Percentiles rank a stretch among this genome's conserved stretches.
Evolutionary conservation across 148 eudicot species (phyloP).

Genomic region (Fallopia convolvulus): DNA sequence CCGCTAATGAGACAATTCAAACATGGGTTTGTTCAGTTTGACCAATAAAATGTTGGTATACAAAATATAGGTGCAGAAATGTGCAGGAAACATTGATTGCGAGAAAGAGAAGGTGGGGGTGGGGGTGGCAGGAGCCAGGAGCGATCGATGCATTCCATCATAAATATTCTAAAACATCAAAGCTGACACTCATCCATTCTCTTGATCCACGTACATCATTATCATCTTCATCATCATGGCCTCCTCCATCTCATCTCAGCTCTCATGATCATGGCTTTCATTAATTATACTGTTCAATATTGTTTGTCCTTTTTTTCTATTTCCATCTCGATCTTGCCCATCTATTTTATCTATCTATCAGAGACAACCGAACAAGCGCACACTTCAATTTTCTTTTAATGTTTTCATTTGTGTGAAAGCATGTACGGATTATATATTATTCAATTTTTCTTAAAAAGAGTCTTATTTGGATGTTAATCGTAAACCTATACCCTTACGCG

Average conservation of each 20-base stretch:
- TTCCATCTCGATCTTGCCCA: neutral
- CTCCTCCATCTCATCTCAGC: neutral
- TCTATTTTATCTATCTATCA: neutral
- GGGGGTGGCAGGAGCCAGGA: neutral
- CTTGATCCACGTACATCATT: neutral
- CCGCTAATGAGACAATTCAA: neutral
- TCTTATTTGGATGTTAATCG: too few relatives aligned
- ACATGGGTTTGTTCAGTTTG: neutral
- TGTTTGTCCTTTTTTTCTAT: neutral
- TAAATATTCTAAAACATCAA: neutral
- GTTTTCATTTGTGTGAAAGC: neutral
- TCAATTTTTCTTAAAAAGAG: too few relatives aligned
- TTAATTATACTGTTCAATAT: neutral
- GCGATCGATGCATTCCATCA: neutral
- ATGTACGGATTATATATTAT: neutral
- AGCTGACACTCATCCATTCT: neutral
- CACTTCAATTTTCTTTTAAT: neutral
- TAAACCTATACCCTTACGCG: too few relatives aligned
- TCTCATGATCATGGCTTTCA: neutral
- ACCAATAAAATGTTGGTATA: neutral
- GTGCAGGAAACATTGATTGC: neutral
- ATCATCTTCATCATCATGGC: neutral
- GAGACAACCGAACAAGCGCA: neutral
- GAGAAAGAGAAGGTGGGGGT: neutral
- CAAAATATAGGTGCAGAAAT: neutral